phyloP scores from a whole-genome alignment of 805 yeast species.

The Candida alai region DNA sequence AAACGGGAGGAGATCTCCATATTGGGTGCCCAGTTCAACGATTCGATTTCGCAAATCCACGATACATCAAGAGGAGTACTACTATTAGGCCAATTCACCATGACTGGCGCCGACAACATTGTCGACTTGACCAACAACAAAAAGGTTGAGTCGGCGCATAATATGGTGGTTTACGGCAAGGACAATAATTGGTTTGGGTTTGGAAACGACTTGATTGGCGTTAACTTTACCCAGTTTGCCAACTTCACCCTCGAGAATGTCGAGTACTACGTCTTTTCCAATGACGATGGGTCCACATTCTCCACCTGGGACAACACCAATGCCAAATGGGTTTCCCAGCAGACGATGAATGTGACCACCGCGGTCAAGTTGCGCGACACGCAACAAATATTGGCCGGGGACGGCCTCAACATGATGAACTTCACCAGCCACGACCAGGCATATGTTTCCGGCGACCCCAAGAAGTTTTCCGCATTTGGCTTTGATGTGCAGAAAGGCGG shows the following conservation, averaged over 20 bases:
- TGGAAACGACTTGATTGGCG: constrained; percentile 27
- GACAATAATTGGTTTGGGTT: constrained; percentile 42
- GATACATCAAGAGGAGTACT: constrained; percentile 19
- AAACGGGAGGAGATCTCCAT: constrained; percentile 21
- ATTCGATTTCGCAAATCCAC: constrained; percentile 21
- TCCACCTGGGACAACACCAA: constrained; percentile 41
- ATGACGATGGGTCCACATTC: constrained; percentile 16
- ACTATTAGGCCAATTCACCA: constrained; percentile 29
- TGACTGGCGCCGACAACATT: constrained; percentile 23
- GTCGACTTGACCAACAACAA: constrained; percentile 28
- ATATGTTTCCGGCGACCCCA: constrained; percentile 16
- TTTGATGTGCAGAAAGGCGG: constrained; percentile 18
- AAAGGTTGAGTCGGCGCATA: constrained; percentile 21
- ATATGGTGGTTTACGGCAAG: constrained; percentile 35
- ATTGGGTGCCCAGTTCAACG: constrained; percentile 30
- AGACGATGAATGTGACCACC: constrained; percentile 29
- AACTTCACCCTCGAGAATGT: constrained; percentile 33
- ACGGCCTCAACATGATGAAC: constrained; percentile 33
- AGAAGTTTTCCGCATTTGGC: constrained; percentile 14
- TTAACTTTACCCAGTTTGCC: constrained; percentile 26
- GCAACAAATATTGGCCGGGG: constrained; percentile 34
- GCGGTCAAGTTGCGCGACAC: constrained; percentile 18
- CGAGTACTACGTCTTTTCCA: constrained; percentile 42
- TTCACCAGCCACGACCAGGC: constrained; percentile 25
- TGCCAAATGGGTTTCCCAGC: constrained; percentile 31